Base-by-base conservation (phyloP, 2,329 filamentous ascomycete genomes). In the Hortaea sp. region DNA sequence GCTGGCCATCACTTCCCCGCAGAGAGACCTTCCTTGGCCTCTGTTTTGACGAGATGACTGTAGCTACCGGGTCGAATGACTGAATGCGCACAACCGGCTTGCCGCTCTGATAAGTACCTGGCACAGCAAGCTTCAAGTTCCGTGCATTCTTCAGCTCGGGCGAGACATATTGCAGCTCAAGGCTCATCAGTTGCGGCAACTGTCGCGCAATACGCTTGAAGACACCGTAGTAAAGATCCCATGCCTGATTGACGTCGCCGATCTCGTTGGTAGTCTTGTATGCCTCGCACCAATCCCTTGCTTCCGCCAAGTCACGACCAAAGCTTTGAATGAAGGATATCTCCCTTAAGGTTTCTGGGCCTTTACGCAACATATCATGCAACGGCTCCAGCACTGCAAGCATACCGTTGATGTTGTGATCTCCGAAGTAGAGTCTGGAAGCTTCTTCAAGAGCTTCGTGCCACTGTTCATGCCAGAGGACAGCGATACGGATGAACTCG, bases 381-480 rank as follows among this genome's bases (percentile, higher is more conserved):
- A 98, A 74, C 5, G 94, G 94, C 42, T 85, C 85, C 5, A 99
- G 78, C 0, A 86, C 89, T 7, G 81, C 78, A 64, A 98, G 92
- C 92, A 98, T 98, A 60, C 90, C 94, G 50, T 95, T 86, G 39
- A 97, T 92, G 65, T 98, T 95, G 60, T 94, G 85, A 59, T 97
- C 90, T 49, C 90, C 92, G 67, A 98, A 99, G 72, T 97, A 98
- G 12, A 98, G 73, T 44, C 92, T 80, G 30, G 88, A 95, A 1
- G 92, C 94, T 69, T 99, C 94, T 66, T 98, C 92, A 11, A 99
- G 75, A 29, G 86, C 94, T 66, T 99, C 94, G 56, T 98, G 92
- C 92, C 92, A 99, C 54, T 94, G 85, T 61, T 99, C 92, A 62
- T 99, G 92, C 94, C 94, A 98, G 27, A 98, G 68, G 1, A 98